phyloP scores from a whole-genome alignment of 495 filamentous ascomycete genomes.

The Copromyces sp. region DNA sequence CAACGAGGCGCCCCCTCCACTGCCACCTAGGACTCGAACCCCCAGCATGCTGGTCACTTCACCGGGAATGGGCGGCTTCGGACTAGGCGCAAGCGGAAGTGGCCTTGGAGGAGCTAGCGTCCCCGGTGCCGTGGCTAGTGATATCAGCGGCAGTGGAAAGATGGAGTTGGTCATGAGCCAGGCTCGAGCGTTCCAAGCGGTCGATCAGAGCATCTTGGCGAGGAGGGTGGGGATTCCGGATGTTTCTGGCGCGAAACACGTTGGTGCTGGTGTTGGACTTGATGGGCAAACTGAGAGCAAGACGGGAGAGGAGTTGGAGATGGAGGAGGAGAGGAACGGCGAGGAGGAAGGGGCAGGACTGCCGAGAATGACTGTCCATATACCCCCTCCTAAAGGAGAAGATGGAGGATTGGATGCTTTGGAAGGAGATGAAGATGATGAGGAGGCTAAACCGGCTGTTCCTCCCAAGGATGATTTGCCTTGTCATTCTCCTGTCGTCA shows the following conservation, averaged over 20 bases:
- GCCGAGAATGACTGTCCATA: conserved; percentile 21
- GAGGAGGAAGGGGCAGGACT: conserved; percentile 14
- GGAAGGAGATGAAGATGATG: not conserved
- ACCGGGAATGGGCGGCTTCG: not conserved
- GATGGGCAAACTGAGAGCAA: not conserved
- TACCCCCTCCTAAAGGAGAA: conserved; percentile 16
- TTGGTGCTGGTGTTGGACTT: not conserved
- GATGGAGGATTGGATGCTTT: conserved; percentile 29
- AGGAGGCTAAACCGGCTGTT: not conserved
- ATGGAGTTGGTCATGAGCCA: conserved; percentile 25
- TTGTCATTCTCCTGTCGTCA: not conserved
- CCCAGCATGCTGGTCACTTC: not conserved
- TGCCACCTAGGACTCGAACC: not conserved
- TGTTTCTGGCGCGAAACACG: not conserved
- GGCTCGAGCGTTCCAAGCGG: conserved; percentile 39
- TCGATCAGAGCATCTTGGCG: conserved; percentile 43
- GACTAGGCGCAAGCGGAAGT: not conserved
- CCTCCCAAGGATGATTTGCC: not conserved
- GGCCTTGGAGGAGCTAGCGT: not conserved
- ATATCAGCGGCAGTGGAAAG: not conserved
- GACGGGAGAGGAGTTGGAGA: conserved; percentile 11
- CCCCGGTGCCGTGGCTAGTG: conserved; percentile 13
- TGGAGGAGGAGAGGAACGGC: conserved; percentile 13
- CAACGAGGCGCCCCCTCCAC: not conserved
- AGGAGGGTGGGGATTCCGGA: conserved; percentile 33